Conservation (phyloP, 106 monocot genomes). For the Platanthera guangdongensis region DNA sequence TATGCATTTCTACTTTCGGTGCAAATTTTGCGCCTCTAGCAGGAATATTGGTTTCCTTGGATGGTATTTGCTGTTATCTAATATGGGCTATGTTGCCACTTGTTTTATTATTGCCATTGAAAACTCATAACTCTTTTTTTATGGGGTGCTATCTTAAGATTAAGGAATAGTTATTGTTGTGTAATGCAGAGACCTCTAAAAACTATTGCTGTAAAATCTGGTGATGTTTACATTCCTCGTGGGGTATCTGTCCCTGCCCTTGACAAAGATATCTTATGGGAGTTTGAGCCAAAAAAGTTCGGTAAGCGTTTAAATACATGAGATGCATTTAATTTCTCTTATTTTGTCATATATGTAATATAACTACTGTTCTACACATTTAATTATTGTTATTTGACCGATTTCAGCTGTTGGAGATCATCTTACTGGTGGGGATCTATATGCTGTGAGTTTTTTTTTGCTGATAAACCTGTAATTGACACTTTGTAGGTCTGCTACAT, state of each 20-base stretch:
- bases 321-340: not conserved
- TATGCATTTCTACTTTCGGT: not conserved
- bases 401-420: conserved; percentile 71
- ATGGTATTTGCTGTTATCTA: not conserved
- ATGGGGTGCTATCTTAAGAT: not conserved
- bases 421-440: conserved; percentile 94
- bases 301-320: conserved; percentile 26
- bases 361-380: conserved; percentile 1
- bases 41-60: not conserved
- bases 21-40: not conserved
- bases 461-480: not conserved
- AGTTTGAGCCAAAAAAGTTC: conserved; percentile 84
- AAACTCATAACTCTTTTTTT: not conserved
- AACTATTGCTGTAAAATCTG: conserved; percentile 93
- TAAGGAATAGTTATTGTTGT: not conserved
- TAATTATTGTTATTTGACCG: conserved; percentile 1
- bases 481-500: not conserved
- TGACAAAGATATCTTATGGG: conserved; percentile 88
- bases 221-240: conserved; percentile 98
- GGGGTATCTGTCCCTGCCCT: conserved; percentile 97
- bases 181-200: conserved; percentile 66
- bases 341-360: not conserved
- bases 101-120: not conserved
- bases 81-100: not conserved
- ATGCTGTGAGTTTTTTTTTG: conserved; percentile 67